Evolutionary conservation across 768 basidiomycete genomes (phyloP).

Genomic region (Mycena amicta): DNA sequence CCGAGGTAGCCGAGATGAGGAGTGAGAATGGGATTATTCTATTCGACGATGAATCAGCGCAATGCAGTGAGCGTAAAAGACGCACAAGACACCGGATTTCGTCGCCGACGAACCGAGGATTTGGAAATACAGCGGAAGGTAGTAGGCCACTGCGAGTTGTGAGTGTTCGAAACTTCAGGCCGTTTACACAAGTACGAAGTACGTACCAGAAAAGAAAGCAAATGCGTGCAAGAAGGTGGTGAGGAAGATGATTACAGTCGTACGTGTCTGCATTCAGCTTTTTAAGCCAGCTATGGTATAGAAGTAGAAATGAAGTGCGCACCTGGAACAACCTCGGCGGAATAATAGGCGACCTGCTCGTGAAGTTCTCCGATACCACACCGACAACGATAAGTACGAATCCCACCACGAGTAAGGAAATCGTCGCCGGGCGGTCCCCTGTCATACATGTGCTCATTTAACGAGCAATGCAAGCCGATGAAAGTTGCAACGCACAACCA

Average conservation of each 20-base stretch:
- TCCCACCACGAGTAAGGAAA: constrained; percentile 64
- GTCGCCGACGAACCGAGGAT: constrained; percentile 77
- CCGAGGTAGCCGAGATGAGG: constrained; percentile 54
- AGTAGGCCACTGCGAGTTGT: too few species aligned
- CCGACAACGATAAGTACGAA: constrained; percentile 50
- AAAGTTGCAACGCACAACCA: constrained; percentile 52
- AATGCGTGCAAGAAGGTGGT: constrained; percentile 63
- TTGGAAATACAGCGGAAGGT: constrained; percentile 80
- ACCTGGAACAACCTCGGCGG: constrained; percentile 76
- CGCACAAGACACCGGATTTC: constrained; percentile 64
- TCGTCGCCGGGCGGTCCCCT: constrained; percentile 65
- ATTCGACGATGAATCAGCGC: background rate
- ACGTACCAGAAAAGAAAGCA: constrained; percentile 59
- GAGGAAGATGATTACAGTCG: constrained; percentile 63
- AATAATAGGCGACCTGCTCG: constrained; percentile 67
- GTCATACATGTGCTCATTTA: background rate
- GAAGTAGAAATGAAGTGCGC: too few species aligned
- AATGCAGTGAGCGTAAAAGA: background rate
- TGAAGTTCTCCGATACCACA: constrained; percentile 59
- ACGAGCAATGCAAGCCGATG: background rate
- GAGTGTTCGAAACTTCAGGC: too few species aligned
- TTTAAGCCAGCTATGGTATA: background rate
- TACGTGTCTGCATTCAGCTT: constrained; percentile 74
- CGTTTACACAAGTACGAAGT: too few species aligned
- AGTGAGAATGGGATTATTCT: constrained; percentile 79